Base-by-base conservation (phyloP, 2,329 filamentous ascomycete genomes). In the Penicillium sp. region DNA sequence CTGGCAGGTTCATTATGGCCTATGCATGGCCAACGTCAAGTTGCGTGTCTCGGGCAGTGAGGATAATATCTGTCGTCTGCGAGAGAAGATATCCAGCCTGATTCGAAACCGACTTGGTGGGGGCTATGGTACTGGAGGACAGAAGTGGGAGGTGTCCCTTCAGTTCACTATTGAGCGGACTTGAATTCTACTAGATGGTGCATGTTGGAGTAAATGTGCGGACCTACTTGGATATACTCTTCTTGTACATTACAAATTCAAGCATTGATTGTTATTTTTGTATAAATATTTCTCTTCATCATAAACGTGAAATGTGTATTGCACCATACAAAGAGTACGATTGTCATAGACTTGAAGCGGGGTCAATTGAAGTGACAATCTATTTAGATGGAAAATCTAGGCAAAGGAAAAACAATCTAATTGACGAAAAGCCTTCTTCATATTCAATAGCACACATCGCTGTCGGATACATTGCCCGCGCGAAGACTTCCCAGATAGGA, bases 1-100 rank as follows among this genome's bases (percentile, higher is more conserved):
- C 75, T 99, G 95, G 95, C 95, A 99, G 78, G 95, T 97, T 14
- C 95, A 99, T 76, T 97, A 98, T 72, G 93, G 93, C 1, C 81
- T 98, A 42, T 96, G 92, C 70, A 96, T 98, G 89, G 95, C 95
- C 9, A 97, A 96, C 71, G 75, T 99, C 64, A 96, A 92, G 74
- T 76, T 99, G 21, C 84, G 88, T 58, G 85, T 96, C 26, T 72
- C 77, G 57, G 88, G 88, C 4, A 87, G 90, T 44, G 91, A 95
- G 60, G 85, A 88, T 14, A 84, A 88, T 6, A 78, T 96, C 58
- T 82, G 83, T 57, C 89, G 88, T 67, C 76, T 98, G 62, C 85
- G 93, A 57, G 88, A 90, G 61, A 87, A 91, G 46, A 85, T 97
- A 50, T 83, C 85, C 16, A 88, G 88, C 57, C 78, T 97, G 68